A percentile compares a stretch with the other conserved stretches of the same genome.
Conservation (phyloP, 2,329 filamentous ascomycete genomes). For the Xylariaceae sp. region DNA sequence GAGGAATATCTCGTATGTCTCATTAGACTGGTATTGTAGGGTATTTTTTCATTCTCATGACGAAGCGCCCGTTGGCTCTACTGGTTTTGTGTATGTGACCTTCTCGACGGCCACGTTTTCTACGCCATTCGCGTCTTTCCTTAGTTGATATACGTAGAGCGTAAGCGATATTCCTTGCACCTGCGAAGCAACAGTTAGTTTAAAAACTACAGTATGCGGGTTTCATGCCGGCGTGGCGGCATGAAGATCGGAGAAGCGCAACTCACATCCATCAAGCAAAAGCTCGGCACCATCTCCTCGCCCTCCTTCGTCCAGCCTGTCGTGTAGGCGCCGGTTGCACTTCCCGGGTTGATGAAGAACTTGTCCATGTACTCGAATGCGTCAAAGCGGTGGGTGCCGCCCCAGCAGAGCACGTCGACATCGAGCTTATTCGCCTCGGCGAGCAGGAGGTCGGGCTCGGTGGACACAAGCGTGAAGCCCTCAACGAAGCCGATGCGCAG, state of each 20-base stretch:
- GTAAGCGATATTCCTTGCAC: slow-evolving; percentile 95
- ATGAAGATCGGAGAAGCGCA: neutral
- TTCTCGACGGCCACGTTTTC: slow-evolving; percentile 82
- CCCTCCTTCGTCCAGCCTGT: slow-evolving; percentile 52
- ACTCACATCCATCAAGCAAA: slow-evolving; percentile 96
- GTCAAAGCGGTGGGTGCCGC: slow-evolving; percentile 63
- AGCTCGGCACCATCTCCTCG: slow-evolving; percentile 81
- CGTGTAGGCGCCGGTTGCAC: slow-evolving; percentile 58
- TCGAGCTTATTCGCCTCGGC: slow-evolving; percentile 64
- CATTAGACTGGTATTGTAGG: slow-evolving; percentile 11
- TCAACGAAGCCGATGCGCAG: slow-evolving; percentile 63
- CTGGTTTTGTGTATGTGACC: slow-evolving; percentile 77
- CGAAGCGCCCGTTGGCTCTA: slow-evolving; percentile 47
- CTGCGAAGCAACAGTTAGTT: slow-evolving; percentile 38
- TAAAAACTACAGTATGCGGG: too few relatives aligned
- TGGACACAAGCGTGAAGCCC: slow-evolving; percentile 62
- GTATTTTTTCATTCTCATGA: slow-evolving; percentile 37
- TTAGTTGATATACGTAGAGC: slow-evolving; percentile 86
- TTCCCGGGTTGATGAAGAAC: slow-evolving; percentile 66
- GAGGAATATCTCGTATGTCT: slow-evolving; percentile 15
- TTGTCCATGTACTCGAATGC: slow-evolving; percentile 70
- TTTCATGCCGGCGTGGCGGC: neutral
- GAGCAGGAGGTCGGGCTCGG: slow-evolving; percentile 60
- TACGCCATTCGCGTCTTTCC: slow-evolving; percentile 68
- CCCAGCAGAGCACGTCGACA: slow-evolving; percentile 64